phyloP scores from a whole-genome alignment of 768 basidiomycete species.

The Amanita exitialis region DNA sequence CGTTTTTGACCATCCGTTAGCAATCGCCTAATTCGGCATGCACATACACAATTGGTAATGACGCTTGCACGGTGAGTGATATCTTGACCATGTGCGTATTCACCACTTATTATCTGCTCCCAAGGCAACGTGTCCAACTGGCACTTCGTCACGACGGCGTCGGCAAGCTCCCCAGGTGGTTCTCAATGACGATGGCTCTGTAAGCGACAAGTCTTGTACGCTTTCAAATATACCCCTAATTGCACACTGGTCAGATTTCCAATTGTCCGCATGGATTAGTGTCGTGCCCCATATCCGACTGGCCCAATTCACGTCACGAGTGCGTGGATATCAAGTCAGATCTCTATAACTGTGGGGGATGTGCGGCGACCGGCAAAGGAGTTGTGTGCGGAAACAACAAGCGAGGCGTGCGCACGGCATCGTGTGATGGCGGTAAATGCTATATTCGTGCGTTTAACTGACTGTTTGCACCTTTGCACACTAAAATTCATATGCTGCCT shows the following conservation, averaged over 20 bases:
- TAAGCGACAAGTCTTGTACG: neutral
- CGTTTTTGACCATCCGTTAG: too few relatives aligned
- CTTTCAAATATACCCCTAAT: neutral
- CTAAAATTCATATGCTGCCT: neutral
- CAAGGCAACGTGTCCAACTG: slow-evolving; percentile 2
- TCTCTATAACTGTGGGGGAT: slow-evolving; percentile 14
- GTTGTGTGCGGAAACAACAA: slow-evolving; percentile 10
- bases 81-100: neutral
- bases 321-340: slow-evolving; percentile 10
- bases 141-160: neutral
- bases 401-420: slow-evolving; percentile 10
- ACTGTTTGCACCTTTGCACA: neutral
- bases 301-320: slow-evolving; percentile 6
- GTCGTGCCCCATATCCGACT: slow-evolving; percentile 9
- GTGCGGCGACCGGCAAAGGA: slow-evolving; percentile 11
- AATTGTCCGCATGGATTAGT: slow-evolving; percentile 3
- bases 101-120: neutral
- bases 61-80: neutral
- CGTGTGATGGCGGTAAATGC: slow-evolving; percentile 11
- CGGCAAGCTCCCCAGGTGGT: neutral
- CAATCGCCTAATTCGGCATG: neutral
- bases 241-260: neutral
- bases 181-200: neutral
- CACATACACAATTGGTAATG: neutral
- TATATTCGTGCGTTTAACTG: slow-evolving; percentile 9